These are phyloP conservation scores for Taiozyma sp. DNA, from an alignment of 1,139 yeast genomes.

Conservation along the genomic window DNA sequence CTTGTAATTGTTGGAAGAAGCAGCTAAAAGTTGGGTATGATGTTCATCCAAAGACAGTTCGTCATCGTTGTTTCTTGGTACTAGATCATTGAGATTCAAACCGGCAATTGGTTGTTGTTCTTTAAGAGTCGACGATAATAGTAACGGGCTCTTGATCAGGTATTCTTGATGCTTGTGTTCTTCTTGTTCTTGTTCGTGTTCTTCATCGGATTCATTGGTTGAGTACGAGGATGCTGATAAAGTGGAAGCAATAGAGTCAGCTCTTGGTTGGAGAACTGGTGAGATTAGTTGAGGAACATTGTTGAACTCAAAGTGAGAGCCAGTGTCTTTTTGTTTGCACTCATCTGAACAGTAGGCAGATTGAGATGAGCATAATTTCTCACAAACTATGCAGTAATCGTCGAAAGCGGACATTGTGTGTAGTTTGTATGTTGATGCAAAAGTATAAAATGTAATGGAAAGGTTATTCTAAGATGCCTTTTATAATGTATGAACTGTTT, in stretches of 20 bases:
- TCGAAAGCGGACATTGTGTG: constrained; percentile 47
- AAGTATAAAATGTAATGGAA: neutral
- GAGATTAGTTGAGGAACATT: constrained; percentile 24
- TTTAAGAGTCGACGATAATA: constrained; percentile 18
- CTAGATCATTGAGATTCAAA: constrained; percentile 17
- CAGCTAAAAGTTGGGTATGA: constrained; percentile 18
- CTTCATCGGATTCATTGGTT: constrained; percentile 7
- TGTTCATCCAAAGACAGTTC: constrained; percentile 10
- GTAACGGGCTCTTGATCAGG: constrained; percentile 22
- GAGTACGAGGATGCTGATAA: constrained; percentile 5
- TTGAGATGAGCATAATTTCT: constrained; percentile 40
- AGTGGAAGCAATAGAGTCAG: constrained; percentile 17
- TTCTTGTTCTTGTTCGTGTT: constrained; percentile 11
- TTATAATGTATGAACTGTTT: neutral
- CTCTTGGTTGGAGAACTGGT: constrained; percentile 24
- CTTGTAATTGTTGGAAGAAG: constrained; percentile 23
- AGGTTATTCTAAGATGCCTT: neutral
- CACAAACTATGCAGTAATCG: constrained; percentile 64
- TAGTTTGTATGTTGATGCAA: neutral
- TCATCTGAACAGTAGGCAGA: constrained; percentile 52
- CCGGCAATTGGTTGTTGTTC: constrained; percentile 21
- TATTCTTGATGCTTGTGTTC: constrained; percentile 17
- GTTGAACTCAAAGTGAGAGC: constrained; percentile 20
- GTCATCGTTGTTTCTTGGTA: constrained; percentile 14
- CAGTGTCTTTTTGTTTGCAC: constrained; percentile 44